A percentile compares a stretch with the other conserved stretches of the same genome.
phyloP scores from a whole-genome alignment of 306 rosid species.

The Cucurbita maxima region DNA sequence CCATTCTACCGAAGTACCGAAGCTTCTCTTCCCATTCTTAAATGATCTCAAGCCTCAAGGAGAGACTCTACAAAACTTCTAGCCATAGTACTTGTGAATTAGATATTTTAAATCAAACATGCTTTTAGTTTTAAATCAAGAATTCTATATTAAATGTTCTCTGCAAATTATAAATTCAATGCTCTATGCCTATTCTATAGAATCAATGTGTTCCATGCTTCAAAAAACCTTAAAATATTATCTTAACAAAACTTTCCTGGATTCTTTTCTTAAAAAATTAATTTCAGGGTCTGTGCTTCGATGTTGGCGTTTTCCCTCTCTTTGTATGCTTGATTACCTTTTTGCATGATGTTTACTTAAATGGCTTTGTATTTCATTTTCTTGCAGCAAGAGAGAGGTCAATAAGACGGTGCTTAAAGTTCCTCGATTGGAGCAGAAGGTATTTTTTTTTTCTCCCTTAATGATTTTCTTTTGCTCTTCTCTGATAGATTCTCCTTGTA shows the following conservation, averaged over 20 bases:
- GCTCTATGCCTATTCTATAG: background rate
- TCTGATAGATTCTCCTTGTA: background rate
- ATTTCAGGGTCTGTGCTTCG: background rate
- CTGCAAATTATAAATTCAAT: background rate
- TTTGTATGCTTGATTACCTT: background rate
- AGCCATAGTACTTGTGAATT: background rate
- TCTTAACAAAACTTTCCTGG: background rate
- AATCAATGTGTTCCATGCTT: background rate
- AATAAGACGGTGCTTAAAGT: constrained; percentile 94
- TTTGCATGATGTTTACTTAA: background rate
- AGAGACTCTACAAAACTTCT: background rate
- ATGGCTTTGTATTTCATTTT: background rate
- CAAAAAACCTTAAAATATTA: background rate
- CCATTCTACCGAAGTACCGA: background rate
- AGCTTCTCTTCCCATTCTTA: background rate
- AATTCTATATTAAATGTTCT: background rate
- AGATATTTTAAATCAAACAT: background rate
- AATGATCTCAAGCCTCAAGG: background rate
- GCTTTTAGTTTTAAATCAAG: background rate
- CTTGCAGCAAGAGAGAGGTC: constrained; percentile 83
- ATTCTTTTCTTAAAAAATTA: background rate
- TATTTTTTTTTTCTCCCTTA: constrained; percentile 13
- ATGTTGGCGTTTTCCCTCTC: background rate
- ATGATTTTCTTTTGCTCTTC: background rate
- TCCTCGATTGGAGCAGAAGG: constrained; percentile 99